phyloP scores from a whole-genome alignment of 73 alveolate species.

The Breviolum minutum region DNA sequence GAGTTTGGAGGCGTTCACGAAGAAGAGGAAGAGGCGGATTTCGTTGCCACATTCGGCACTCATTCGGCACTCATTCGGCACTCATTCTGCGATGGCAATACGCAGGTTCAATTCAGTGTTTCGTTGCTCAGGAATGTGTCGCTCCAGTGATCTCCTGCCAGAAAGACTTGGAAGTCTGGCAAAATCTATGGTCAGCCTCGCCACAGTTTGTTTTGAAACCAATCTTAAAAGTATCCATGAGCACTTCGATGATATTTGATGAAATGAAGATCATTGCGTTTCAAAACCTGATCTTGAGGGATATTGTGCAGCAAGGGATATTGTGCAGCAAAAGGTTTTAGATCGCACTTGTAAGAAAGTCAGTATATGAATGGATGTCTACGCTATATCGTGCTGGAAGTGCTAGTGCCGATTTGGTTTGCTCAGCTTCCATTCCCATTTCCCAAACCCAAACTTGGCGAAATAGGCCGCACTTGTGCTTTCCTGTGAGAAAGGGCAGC shows the following conservation, averaged over 20 bases:
- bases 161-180: slow-evolving; percentile 82
- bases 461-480: slow-evolving; percentile 64
- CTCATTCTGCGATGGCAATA: too few species aligned
- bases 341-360: too few species aligned
- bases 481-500: slow-evolving; percentile 51
- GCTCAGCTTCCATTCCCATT: not conserved
- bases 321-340: too few species aligned
- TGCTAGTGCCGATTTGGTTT: too few species aligned
- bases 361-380: too few species aligned
- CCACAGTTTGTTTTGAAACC: not conserved
- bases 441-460: not conserved
- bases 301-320: too few species aligned
- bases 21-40: slow-evolving; percentile 52
- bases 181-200: slow-evolving; percentile 38
- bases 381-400: too few species aligned
- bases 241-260: not conserved
- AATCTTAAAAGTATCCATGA: too few species aligned
- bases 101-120: not conserved
- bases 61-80: too few species aligned
- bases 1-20: slow-evolving; percentile 72
- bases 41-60: too few species aligned
- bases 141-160: slow-evolving; percentile 72
- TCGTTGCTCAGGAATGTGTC: slow-evolving; percentile 19
- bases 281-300: too few species aligned
- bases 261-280: too few species aligned